These are phyloP conservation scores for Nakazawaea laoshanensis DNA, from an alignment of 805 yeast species.

Conservation along the genomic window DNA sequence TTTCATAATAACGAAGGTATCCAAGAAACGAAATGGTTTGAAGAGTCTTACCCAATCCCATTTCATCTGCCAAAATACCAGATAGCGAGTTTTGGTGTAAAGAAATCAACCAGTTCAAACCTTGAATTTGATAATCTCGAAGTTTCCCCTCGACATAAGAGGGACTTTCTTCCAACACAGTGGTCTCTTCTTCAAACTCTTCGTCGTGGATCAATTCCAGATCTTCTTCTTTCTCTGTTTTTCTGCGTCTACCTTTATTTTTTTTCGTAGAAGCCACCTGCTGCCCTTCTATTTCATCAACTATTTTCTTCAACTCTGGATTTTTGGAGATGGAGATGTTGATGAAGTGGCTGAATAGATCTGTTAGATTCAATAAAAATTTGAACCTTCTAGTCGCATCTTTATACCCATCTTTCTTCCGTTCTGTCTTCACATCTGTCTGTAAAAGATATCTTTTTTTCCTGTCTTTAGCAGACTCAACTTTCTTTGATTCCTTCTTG, in stretches of 20 bases:
- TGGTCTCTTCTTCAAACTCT: constrained; percentile 52
- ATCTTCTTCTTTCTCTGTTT: constrained; percentile 93
- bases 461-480: constrained; percentile 31
- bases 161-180: constrained; percentile 84
- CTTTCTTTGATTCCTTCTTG: no score
- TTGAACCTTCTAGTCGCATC: constrained; percentile 75
- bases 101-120: constrained; percentile 89
- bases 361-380: constrained; percentile 75
- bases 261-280: constrained; percentile 15
- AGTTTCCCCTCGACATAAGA: constrained; percentile 66
- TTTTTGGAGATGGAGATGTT: constrained; percentile 77
- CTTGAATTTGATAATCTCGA: constrained; percentile 91
- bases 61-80: constrained; percentile 95
- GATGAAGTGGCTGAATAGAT: constrained; percentile 81
- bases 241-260: constrained; percentile 51
- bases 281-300: constrained; percentile 45
- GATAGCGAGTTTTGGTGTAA: constrained; percentile 81
- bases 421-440: constrained; percentile 50
- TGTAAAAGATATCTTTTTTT: constrained; percentile 39
- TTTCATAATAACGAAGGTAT: constrained; percentile 67
- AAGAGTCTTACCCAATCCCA: constrained; percentile 95
- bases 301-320: constrained; percentile 52
- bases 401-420: constrained; percentile 39
- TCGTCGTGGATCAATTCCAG: constrained; percentile 84
- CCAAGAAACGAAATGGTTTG: constrained; percentile 89